phyloP scores from a whole-genome alignment of 306 rosid species.

The Gastrolobium villosum region DNA sequence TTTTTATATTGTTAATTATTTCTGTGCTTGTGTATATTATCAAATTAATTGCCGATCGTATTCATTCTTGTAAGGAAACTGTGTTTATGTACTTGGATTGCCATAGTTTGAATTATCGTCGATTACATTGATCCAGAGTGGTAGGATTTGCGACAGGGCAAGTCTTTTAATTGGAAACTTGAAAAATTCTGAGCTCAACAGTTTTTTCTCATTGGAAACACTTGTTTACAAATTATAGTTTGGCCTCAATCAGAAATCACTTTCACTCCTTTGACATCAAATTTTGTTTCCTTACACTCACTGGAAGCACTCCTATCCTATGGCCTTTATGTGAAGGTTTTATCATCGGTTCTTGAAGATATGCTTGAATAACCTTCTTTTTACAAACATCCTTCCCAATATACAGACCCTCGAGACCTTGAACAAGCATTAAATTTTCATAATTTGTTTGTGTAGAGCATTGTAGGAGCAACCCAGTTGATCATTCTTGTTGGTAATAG shows the following conservation, averaged over 20 bases:
- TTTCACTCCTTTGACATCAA: constrained; percentile 20
- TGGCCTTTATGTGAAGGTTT: not conserved
- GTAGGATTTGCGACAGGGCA: constrained; percentile 1
- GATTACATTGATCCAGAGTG: too few relatives aligned
- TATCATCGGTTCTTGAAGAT: not conserved
- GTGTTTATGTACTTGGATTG: constrained; percentile 38
- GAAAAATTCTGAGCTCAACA: not conserved
- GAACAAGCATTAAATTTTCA: too few relatives aligned
- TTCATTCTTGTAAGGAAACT: constrained; percentile 40
- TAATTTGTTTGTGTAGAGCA: too few relatives aligned
- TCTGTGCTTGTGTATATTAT: constrained; percentile 26
- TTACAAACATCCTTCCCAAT: too few relatives aligned
- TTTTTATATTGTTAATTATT: not conserved
- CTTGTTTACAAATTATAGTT: constrained; percentile 5
- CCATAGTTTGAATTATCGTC: constrained; percentile 15
- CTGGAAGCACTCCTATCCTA: not conserved
- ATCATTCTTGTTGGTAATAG: not conserved
- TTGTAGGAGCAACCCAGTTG: not conserved
- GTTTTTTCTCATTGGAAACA: not conserved
- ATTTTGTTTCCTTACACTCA: not conserved
- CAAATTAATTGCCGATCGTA: constrained; percentile 24
- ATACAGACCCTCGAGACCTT: too few relatives aligned
- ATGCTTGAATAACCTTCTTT: too few relatives aligned
- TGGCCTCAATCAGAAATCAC: not conserved
- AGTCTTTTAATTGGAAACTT: constrained; percentile 6